Base-by-base conservation (phyloP, 2,329 filamentous ascomycete species). In the Alternaria postmessia region DNA sequence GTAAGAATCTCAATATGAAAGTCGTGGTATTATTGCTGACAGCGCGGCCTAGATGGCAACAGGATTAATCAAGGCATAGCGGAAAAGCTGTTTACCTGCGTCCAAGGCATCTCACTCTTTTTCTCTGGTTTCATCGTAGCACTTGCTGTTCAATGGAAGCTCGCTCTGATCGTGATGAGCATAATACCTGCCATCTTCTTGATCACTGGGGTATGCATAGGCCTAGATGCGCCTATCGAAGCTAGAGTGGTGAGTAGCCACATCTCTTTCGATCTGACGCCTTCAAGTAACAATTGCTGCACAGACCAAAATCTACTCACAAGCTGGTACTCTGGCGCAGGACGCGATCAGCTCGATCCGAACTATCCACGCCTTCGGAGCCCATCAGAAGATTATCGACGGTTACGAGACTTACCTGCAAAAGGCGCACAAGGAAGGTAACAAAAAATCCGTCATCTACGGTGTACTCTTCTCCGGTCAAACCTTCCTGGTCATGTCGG, bases 101-200 rank as follows among this genome's bases (percentile, higher is more conserved):
- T 82, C 5, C 80, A 82, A 58, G 70, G 68, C 11, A 26, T 71
- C 3, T 71, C 73, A 11, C 67, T 67, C 4, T 97, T 98, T 72
- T 80, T 84, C 54, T 89, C 93, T 0, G 94, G 93, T n/a, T 97
- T 97, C 69, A 82, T 97, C 59, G 95, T 98, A 67, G 93, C 91
- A 4, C 97, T 96, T 76, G 81, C 94, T 78, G 91, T 91, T 74
- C 95, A 91, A 79, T 97, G 94, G 91, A 96, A 94, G 79, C 82
- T 98, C 64, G 94, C 94, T 0, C 82, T 97, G 51, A 97, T 98
- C 68, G 80, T 79, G 24, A 78, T 82, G 62, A 80, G 77, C 48
- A 80, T 83, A 22, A 75, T 85, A 0, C 83, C 83, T 0, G 79
- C 78, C 11, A 62, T 62, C 8, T 53, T 70, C 14, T n/a, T 64